Base-by-base conservation (phyloP, 1,139 yeast genomes). In the Geotrichum siamense region DNA sequence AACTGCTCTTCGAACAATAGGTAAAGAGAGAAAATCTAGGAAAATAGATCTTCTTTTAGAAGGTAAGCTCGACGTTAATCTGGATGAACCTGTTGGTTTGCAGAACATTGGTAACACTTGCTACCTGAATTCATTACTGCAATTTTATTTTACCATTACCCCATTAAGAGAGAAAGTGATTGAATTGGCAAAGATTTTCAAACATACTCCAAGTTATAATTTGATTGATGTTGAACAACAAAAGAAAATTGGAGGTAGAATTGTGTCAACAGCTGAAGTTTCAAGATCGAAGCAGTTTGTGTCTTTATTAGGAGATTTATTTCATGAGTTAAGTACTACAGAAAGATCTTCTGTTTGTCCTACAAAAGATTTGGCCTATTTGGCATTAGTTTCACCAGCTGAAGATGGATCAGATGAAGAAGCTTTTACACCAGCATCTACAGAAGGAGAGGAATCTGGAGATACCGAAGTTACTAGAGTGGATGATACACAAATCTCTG, bases 41-140 rank as follows among this genome's bases (percentile, higher is more conserved):
- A 13, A 48, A 3, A 54, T 62, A 28, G 48, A 49, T 28, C 47
- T 36, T 2, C 62, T 53, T 43, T 51, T 64, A 5, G 45, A 38
- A 20, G 55, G 48, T 17, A 51, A 38, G n/a, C 39, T 51, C 3
- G 48, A 29, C 3, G 33, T 43, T 1, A 50, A 48, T 8, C 43
- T 43, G 12, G 31, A 26, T 10, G 38, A 25, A 16, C 50, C 50
- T 10, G 48, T 47, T 20, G 98, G 97, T 0, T 71, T 91, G 57
- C 85, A 82, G 61, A 91, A 91, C 58, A 87, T 87, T 53, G 97
- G 98, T 27, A 91, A 91, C 59, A 89, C 98, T 0, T 91, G 98
- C 62, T 91, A 91, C 55, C 70, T 91, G 58, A 91, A 91, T 59
- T 87, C 96, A 0, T 69, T 91, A 43, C 67, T 91, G 27, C 98